Evolutionary conservation across 73 alveolate genomes (phyloP).

Genomic region (Tetrahymena borealis): DNA sequence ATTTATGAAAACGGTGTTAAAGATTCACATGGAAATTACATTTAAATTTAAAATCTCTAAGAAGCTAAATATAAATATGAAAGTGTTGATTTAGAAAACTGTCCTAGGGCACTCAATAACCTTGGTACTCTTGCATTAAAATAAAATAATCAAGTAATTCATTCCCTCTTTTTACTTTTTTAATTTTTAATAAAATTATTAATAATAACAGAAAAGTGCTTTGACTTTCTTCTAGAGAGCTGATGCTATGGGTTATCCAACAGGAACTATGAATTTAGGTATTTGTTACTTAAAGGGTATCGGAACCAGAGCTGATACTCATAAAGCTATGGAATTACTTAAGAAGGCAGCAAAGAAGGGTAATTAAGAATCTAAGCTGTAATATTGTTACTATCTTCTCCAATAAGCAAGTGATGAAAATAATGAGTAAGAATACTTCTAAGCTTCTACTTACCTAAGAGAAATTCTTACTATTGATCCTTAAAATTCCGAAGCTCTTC

Average conservation of each 20-base stretch:
- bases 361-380: not conserved
- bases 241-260: not conserved
- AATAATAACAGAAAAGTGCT: not conserved
- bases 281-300: not conserved
- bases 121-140: not conserved
- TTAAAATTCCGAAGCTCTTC: not conserved
- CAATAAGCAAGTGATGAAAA: not conserved
- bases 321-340: not conserved
- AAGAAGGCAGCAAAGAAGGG: not conserved
- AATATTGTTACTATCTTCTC: not conserved
- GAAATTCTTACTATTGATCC: not conserved
- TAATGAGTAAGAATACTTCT: not conserved
- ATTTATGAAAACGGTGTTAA: not conserved
- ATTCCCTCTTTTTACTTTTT: not conserved
- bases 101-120: not conserved
- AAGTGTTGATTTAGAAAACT: not conserved
- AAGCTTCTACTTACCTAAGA: not conserved
- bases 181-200: not conserved
- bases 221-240: not conserved
- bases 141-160: not conserved
- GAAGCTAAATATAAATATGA: not conserved
- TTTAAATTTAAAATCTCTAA: not conserved
- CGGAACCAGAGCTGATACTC: not conserved
- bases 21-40: not conserved
- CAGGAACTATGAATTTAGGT: not conserved